These are phyloP conservation scores for Acorus gramineus DNA, from an alignment of 106 monocot species.

Conservation along the genomic window DNA sequence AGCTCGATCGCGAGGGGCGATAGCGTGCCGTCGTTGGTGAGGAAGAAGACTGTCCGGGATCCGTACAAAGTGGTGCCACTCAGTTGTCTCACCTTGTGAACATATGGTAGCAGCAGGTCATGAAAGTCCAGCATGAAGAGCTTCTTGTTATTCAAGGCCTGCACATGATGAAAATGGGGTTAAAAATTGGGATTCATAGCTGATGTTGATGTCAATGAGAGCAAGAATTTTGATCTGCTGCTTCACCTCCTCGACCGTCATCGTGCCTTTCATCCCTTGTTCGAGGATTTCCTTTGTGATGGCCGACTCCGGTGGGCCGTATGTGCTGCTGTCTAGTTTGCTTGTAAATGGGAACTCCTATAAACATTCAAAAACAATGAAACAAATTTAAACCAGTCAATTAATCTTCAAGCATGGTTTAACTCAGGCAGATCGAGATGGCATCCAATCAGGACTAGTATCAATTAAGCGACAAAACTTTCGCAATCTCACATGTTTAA, in stretches of 20 bases:
- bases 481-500: not conserved
- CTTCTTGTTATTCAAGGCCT: constrained; percentile 71
- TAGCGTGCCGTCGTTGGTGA: constrained; percentile 43
- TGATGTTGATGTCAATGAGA: too few species aligned
- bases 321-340: constrained; percentile 59
- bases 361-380: not conserved
- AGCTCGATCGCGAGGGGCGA: constrained; percentile 80
- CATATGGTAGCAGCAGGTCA: constrained; percentile 66
- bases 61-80: constrained; percentile 62
- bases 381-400: not conserved
- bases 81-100: constrained; percentile 54
- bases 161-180: not conserved
- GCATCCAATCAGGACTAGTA: too few species aligned
- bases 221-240: too few species aligned
- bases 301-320: constrained; percentile 51
- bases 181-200: not conserved
- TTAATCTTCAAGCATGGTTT: not conserved
- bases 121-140: constrained; percentile 75
- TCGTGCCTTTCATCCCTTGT: constrained; percentile 31
- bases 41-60: constrained; percentile 68
- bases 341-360: constrained; percentile 67
- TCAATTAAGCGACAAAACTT: too few species aligned
- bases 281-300: constrained; percentile 51
- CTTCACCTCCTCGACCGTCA: constrained; percentile 55
- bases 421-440: too few species aligned